Percentiles rank a stretch among this genome's conserved stretches.
phyloP scores from a whole-genome alignment of 2,329 filamentous ascomycete genomes.

The Penicillium polonicum region DNA sequence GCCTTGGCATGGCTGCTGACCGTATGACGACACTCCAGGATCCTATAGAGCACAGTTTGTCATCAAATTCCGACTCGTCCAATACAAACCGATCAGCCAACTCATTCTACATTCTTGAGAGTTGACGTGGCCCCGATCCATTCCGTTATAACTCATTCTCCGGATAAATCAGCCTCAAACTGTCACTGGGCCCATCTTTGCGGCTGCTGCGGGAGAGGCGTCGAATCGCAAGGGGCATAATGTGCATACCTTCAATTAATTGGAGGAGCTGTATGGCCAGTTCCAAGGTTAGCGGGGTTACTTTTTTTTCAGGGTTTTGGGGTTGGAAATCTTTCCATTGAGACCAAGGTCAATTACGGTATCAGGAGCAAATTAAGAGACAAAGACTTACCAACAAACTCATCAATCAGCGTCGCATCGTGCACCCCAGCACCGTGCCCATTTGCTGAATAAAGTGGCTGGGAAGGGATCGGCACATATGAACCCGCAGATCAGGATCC shows the following conservation, averaged over 20 bases:
- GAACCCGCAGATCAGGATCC: constrained; percentile 18
- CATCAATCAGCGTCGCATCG: constrained; percentile 14
- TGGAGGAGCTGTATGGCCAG: neutral
- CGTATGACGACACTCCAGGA: neutral
- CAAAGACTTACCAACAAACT: constrained; percentile 11
- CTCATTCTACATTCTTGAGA: neutral
- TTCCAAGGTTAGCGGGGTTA: neutral
- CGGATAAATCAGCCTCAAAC: constrained; percentile 12
- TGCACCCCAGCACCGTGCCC: constrained; percentile 16
- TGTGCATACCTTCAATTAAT: neutral
- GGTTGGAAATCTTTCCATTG: constrained; percentile 11
- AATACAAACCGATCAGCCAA: neutral
- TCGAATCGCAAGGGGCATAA: neutral
- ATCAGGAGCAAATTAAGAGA: constrained; percentile 18
- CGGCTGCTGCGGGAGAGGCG: neutral
- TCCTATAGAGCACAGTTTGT: neutral
- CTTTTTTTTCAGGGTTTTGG: constrained; percentile 3
- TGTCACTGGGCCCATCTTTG: neutral
- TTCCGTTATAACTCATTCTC: constrained; percentile 16
- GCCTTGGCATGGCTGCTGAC: neutral
- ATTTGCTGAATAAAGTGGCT: constrained; percentile 23
- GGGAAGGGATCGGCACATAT: constrained; percentile 21
- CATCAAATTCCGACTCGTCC: neutral
- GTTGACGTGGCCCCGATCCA: neutral
- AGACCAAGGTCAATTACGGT: constrained; percentile 19